These are phyloP conservation scores for Neurospora tetrasperma DNA, from an alignment of 495 filamentous ascomycete species.

Conservation along the genomic window DNA sequence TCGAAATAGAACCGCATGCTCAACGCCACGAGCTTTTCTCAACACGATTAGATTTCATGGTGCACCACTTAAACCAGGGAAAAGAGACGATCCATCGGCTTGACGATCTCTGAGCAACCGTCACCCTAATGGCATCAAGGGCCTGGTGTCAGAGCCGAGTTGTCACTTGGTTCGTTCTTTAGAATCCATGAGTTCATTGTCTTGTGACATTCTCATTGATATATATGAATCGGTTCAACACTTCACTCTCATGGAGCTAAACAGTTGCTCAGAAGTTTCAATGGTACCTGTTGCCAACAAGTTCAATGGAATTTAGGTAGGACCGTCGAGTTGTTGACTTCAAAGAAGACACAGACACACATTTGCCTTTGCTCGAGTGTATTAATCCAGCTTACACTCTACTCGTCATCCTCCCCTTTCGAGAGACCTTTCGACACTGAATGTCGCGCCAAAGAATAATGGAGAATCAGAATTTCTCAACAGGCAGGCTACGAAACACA, in stretches of 20 bases:
- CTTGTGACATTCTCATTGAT: not conserved
- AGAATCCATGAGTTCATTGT: not conserved
- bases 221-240: not conserved
- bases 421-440: not conserved
- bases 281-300: not conserved
- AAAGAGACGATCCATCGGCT: not conserved
- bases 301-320: too few species aligned
- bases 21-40: not conserved
- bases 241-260: not conserved
- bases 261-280: not conserved
- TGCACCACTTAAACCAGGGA: not conserved
- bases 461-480: not conserved
- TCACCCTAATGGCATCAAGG: not conserved
- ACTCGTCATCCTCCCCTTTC: not conserved
- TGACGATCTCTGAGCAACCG: not conserved
- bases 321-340: too few species aligned
- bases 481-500: not conserved
- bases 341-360: not conserved
- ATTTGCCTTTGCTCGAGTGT: not conserved
- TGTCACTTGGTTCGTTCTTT: not conserved
- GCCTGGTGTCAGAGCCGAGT: not conserved
- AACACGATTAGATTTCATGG: not conserved
- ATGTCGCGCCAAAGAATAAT: not conserved
- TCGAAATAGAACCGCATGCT: not conserved
- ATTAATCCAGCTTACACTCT: not conserved